A percentile compares a stretch with the other conserved stretches of the same genome.
Evolutionary conservation across 2,329 filamentous ascomycete species (phyloP).

Genomic region (Nemania sp.): DNA sequence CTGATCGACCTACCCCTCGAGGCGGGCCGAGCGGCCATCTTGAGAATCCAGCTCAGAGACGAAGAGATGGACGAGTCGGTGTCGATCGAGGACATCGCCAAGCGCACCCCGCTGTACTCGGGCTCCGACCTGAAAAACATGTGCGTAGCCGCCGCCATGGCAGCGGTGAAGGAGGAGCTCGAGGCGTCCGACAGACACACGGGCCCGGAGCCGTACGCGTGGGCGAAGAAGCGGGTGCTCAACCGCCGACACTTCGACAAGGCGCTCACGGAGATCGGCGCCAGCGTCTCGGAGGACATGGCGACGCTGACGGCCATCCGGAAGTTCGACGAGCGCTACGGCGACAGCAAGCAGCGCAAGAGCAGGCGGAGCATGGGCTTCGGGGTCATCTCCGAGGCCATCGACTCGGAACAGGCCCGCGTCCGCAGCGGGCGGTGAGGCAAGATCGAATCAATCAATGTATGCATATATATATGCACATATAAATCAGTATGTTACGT

Average conservation of each 20-base stretch:
- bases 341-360: constrained; percentile 70
- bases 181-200: constrained; percentile 39
- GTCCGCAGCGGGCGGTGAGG: constrained; percentile 39
- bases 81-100: constrained; percentile 65
- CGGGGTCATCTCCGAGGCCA: constrained; percentile 48
- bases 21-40: constrained; percentile 68
- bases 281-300: constrained; percentile 95
- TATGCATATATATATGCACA: constrained; percentile 18
- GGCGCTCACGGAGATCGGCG: constrained; percentile 85
- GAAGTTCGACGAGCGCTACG: constrained; percentile 95
- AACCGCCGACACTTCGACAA: constrained; percentile 76
- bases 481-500: too few relatives aligned
- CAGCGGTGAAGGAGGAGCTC: constrained; percentile 76
- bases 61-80: constrained; percentile 67
- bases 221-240: constrained; percentile 72
- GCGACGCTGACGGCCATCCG: constrained; percentile 79
- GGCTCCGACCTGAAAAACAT: constrained; percentile 85
- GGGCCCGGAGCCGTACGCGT: constrained; percentile 52
- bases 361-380: constrained; percentile 63
- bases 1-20: constrained; percentile 74
- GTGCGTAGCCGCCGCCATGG: constrained; percentile 77
- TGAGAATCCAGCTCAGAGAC: constrained; percentile 71
- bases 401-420: constrained; percentile 51
- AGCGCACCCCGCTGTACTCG: constrained; percentile 75
- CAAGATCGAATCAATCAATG: neutral